Percentiles rank a stretch among this genome's conserved stretches.
phyloP scores from a whole-genome alignment of 257 asterid species.

The Fraxinus excelsior region DNA sequence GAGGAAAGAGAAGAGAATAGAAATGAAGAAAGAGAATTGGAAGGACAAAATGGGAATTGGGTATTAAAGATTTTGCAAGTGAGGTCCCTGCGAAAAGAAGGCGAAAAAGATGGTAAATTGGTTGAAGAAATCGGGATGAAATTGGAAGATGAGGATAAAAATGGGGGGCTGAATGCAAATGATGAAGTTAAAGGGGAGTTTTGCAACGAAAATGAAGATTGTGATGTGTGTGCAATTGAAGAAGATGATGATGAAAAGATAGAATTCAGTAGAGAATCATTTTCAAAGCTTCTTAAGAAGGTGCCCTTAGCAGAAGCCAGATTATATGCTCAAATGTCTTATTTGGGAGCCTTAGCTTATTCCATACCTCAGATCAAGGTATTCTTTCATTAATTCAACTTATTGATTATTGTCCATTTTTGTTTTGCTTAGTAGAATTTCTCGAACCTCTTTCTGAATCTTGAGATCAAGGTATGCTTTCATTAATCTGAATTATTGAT shows the following conservation, averaged over 20 bases:
- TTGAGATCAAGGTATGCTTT: constrained; percentile 63
- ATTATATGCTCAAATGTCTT: constrained; percentile 74
- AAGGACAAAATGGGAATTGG: constrained; percentile 55
- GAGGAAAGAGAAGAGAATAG: constrained; percentile 48
- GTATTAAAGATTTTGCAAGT: constrained; percentile 73
- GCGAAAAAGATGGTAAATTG: constrained; percentile 26
- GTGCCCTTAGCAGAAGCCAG: constrained; percentile 85
- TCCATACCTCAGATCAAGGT: constrained; percentile 86
- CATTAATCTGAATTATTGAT: not conserved
- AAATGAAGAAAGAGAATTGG: constrained; percentile 24
- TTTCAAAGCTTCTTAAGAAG: constrained; percentile 68
- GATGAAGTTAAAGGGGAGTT: constrained; percentile 10
- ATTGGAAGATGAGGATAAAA: constrained; percentile 28
- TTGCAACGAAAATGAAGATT: constrained; percentile 39
- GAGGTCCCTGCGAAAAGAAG: constrained; percentile 56
- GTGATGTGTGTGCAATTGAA: constrained; percentile 52
- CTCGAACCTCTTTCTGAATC: not conserved
- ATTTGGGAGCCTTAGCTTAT: constrained; percentile 88
- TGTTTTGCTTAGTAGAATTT: constrained; percentile 7
- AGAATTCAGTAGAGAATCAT: constrained; percentile 66
- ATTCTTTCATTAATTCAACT: not conserved
- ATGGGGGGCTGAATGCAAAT: constrained; percentile 6
- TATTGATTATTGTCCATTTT: not conserved
- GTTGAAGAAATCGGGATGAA: constrained; percentile 34
- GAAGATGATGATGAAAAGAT: constrained; percentile 54